Evolutionary conservation across 148 eudicot genomes (phyloP), one percentile per base, ranked within the genome.

Genomic region (Spergularia bocconei): DNA sequence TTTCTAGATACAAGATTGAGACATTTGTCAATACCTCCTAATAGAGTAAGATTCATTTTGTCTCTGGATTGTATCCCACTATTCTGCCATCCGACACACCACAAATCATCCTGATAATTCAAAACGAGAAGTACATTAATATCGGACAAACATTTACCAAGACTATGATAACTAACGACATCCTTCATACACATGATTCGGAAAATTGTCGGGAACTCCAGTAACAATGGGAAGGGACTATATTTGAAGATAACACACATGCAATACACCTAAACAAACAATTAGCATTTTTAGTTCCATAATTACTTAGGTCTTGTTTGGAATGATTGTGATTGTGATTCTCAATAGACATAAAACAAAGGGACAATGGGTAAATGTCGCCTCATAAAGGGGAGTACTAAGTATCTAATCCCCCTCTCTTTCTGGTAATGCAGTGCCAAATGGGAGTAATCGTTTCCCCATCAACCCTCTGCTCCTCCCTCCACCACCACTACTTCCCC

Each of bases 61-160:
- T 91, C 97, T 63, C 82, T 81, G 72, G 94, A 78, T 55, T 82
- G 87, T 82, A 76, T 57, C 54, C 90, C 97, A 75, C 92, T 93
- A 78, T 89, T 91, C 80, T 93, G 98, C 97, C 97, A 93, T 55
- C 97, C 98, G 65, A 93, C 77, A 77, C 98, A 93, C 90, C 91
- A 85, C 73, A 85, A 79, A 75, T 89, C 92, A 80, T 93, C 98
- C 98, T 93, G 87, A 83, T 29, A 69, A 47, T 72, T 59, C 36
- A 57, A 63, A 53, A 51, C 6, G 25, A 64, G 36, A 61, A 65
- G 20, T 15, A 15, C 10, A 54, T 55, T 39, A 8, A 17, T 17
- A 58, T 64, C 72, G 71, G 16, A 50, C 29, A 19, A 60, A 17
- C 21, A 56, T 15, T 3, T 65, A 41, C 13, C 21, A 38, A 63